Evolutionary conservation across 2,329 filamentous ascomycete genomes (phyloP).

Genomic region (Aspergillus proliferans): DNA sequence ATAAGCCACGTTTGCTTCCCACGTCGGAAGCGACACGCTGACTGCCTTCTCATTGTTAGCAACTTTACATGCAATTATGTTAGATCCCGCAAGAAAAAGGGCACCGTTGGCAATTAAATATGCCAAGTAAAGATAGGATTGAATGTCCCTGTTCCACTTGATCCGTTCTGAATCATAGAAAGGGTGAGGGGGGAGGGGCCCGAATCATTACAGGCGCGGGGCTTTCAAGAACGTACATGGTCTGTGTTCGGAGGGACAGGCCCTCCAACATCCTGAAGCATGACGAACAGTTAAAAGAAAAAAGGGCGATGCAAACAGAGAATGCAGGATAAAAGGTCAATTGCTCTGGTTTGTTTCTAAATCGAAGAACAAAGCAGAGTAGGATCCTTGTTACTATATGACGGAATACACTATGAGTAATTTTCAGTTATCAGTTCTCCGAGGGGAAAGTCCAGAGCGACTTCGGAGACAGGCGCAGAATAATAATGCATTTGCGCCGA

Average conservation of each 20-base stretch:
- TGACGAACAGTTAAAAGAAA: constrained; percentile 11
- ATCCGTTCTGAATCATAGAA: neutral
- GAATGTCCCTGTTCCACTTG: neutral
- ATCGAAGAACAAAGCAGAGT: neutral
- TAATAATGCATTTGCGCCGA: no score
- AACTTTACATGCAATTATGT: neutral
- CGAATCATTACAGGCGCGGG: neutral
- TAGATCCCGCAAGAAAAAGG: no score
- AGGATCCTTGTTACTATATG: neutral
- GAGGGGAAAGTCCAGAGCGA: neutral
- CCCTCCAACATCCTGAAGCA: constrained; percentile 52
- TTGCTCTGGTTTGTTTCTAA: neutral
- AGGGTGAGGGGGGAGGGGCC: constrained; percentile 18
- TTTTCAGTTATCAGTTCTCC: neutral
- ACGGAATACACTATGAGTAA: neutral
- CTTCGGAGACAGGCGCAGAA: neutral
- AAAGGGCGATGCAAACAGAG: neutral
- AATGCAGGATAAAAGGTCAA: neutral
- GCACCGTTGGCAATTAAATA: neutral
- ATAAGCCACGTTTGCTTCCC: constrained; percentile 84
- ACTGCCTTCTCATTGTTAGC: constrained; percentile 61
- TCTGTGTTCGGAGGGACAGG: constrained; percentile 71
- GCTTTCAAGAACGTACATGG: constrained; percentile 54
- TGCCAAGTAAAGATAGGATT: neutral
- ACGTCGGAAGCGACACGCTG: constrained; percentile 91